A percentile compares a stretch with the other conserved stretches of the same genome.
These are phyloP conservation scores for Aspergillus asperescens DNA, from an alignment of 495 filamentous ascomycete genomes.

Conservation along the genomic window DNA sequence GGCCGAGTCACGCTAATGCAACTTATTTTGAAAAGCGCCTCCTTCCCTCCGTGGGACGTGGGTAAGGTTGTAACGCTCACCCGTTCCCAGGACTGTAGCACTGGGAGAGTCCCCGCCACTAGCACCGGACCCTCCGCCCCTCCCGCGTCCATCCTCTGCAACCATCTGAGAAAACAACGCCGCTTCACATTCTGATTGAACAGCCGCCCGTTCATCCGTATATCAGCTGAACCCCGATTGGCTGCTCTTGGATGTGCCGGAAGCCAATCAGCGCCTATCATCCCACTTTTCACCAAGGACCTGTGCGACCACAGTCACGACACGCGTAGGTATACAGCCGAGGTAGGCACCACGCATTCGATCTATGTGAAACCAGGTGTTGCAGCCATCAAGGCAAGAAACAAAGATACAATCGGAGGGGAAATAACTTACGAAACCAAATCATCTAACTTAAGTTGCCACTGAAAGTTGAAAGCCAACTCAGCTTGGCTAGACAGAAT, in stretches of 20 bases:
- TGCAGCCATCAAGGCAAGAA: too few relatives aligned
- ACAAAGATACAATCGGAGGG: background rate
- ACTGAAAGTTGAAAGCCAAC: background rate
- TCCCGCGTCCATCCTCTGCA: too few relatives aligned
- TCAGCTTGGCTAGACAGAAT: background rate
- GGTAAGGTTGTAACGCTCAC: constrained; percentile 5
- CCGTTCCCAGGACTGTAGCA: constrained; percentile 34
- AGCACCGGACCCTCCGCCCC: background rate
- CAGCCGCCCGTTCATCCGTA: background rate
- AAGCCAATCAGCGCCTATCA: background rate
- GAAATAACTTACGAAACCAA: background rate
- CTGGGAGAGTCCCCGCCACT: constrained; percentile 30
- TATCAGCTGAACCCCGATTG: background rate
- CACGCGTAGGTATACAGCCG: too few relatives aligned
- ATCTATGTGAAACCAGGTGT: background rate
- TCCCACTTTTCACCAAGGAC: background rate
- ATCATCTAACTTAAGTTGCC: background rate
- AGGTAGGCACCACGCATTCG: background rate
- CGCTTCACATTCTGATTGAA: background rate
- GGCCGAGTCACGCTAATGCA: constrained; percentile 41
- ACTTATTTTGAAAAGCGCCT: constrained; percentile 29
- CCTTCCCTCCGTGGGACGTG: too few relatives aligned
- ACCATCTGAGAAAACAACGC: too few relatives aligned
- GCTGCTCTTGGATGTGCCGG: background rate
- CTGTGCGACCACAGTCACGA: constrained; percentile 10